Base-by-base conservation (phyloP, 495 filamentous ascomycete species). In the Aspergillus haitiensis region DNA sequence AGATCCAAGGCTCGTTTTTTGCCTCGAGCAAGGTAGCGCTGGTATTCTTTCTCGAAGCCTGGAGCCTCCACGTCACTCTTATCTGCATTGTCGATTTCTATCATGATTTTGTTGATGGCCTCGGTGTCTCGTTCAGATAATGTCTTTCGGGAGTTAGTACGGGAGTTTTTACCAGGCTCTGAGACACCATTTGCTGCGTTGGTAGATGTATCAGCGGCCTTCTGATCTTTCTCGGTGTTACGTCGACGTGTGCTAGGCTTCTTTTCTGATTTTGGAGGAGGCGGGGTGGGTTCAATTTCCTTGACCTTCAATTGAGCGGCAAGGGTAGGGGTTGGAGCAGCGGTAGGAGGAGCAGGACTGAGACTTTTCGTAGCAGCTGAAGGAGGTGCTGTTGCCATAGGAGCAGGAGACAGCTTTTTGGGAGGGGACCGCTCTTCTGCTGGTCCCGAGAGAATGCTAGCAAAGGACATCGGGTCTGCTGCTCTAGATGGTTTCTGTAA, bases 401-500 rank as follows among this genome's bases (percentile, higher is more conserved):
- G 67, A 27, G 70, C 63, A 46, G 77, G 75, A 44, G 70, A 69
- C 46, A 62, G 70, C 58, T 75, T 75, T 64, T 69, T 72, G 2
- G 82, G 78, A 61, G 82, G 79, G 6, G 80, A 64, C 36, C 78
- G 70, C 32, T 84, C 81, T 67, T 78, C 72, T 15, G 79, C 73
- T 27, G 88, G 82, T 59, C 81, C 87, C 2, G 91, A 92, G 37
- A 96, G 83, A 56, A 96, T 95, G 68, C 89, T 94, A 35, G 90
- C 91, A 64, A 96, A 91, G 3, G 90, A 91, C 92, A 96, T 96
- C 12, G 92, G 88, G 72, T 93, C 88, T 16, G 86, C 84, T 52
- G 87, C 83, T 62, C 88, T 84, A 55, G 84, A 79, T 35, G 85
- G 79, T 52, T 82, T 88, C 81, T 89, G 60, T 58, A 61, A 55